Base-by-base conservation (phyloP, 116 monocot species). In the Dioscorea cayenensis region DNA sequence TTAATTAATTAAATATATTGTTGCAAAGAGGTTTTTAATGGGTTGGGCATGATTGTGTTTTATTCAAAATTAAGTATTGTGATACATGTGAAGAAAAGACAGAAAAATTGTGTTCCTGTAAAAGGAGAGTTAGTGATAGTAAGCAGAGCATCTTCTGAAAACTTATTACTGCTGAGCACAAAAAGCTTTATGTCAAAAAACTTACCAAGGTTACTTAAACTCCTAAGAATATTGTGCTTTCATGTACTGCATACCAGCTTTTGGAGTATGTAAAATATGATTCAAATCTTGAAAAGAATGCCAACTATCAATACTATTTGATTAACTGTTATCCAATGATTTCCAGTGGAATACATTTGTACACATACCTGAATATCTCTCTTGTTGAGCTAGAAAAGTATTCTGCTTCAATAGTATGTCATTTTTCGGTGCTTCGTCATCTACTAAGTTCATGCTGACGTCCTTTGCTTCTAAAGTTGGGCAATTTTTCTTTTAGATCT, bases 191-290 rank as follows among this genome's bases (percentile, higher is more conserved):
- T 21, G 23, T 51, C 37, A 51, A 29, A 29, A 29, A 14, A 36
- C 70, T 82, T 86, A 97, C 97, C 89, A 71, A 99, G 87, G 36
- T 74, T 78, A 23, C n/a, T 25, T 61, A 19, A 99, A 65, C 17
- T 94, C 99, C 52, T 99, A 91, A 60, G 74, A 72, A 66, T 80
- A 85, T 51, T 89, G 91, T 58, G 70, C 79, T 84, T 94, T 91
- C 83, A 99, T 80, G 66, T 78, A 85, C 38, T 89, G 78, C 60
- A 94, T 67, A 29, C 91, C 86, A 72, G 89, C 73, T 85, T 75
- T 91, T 51, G 91, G 84, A 66, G 76, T 78, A 77, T 43, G 64
- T 73, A 99, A 83, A 69, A 49, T 74, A 68, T 58, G 23, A 64
- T 80, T 91, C 66, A 99, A 76, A 67, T 89, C 82, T 94, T 99